Evolutionary conservation across 371 early-diverging fungal species (phyloP), one percentile per base, ranked within the genome.

Genomic region (Thermomucor indicae-seudaticae): DNA sequence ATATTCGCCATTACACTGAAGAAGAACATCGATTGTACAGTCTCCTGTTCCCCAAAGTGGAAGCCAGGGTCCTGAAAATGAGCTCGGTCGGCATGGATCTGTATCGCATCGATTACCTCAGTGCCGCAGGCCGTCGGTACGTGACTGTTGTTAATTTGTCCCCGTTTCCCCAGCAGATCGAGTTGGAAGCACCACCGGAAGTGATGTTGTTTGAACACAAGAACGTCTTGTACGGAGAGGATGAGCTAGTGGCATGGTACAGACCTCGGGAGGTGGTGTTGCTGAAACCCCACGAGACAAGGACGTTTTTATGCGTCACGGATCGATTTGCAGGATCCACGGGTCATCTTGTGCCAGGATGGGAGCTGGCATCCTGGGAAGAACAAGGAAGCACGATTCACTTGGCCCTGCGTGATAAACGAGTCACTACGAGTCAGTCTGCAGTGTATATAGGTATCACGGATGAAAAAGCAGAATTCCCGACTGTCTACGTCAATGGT

Each of bases 131-230:
- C 4, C 51, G 45, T 1, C 44, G 48, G 3, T 72, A 60, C 41
- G 44, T 64, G 12, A 57, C 62, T 2, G 49, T 51, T 5, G 43
- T 62, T 17, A 78, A 78, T 47, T 23, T 78, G 32, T 70, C 78
- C 4, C 60, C 68, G 11, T 32, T 50, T 7, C 59, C 45, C 4
- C 64, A 67, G 17, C 43, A 42, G 4, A 43, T 62, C 1, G 43
- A 54, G 30, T 39, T 72, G 35, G 55, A 55, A 6, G 34, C 22
- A 6, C 29, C 28, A 5, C 43, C 23, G 8, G 35, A 40, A 6
- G 17, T 31, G 14, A 35, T 34, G 14, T 60, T 51, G 29, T 60
- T 62, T 35, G 60, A 62, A 28, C 50, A 56, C 17, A 35, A 42
- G 24, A 63, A 63, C 43, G 20, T 32, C n/a, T 17, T 51, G 34